Percentiles rank a stretch among this genome's conserved stretches.
These are phyloP conservation scores for Ambrosia artemisiifolia DNA, from an alignment of 129 eudicot genomes.

Conservation along the genomic window DNA sequence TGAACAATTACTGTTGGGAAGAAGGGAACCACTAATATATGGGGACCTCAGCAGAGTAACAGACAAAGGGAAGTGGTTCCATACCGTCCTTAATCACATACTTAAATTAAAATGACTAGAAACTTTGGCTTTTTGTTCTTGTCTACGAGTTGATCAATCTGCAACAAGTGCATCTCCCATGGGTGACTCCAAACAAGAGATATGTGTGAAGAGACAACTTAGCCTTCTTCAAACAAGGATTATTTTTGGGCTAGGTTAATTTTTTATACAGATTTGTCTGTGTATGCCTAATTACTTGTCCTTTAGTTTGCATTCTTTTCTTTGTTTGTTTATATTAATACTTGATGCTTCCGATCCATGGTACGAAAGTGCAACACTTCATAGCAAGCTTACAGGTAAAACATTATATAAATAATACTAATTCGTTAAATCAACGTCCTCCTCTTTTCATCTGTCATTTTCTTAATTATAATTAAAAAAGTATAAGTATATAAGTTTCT, in stretches of 20 bases:
- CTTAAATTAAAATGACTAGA: background rate
- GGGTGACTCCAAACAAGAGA: slow-evolving; percentile 21
- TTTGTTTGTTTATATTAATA: slow-evolving; percentile 19
- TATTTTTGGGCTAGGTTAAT: background rate
- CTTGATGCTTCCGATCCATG: background rate
- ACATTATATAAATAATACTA: no score
- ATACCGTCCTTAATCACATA: background rate
- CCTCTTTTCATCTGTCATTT: no score
- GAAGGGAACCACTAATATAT: slow-evolving; percentile 17
- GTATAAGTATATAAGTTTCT: no score
- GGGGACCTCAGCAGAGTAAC: background rate
- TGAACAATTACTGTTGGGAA: background rate
- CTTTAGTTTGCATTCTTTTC: slow-evolving; percentile 13
- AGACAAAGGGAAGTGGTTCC: background rate
- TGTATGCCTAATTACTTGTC: slow-evolving; percentile 25
- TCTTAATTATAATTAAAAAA: no score
- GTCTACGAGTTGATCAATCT: background rate
- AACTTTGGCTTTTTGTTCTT: background rate
- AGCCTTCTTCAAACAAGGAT: slow-evolving; percentile 7
- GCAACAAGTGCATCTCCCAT: background rate
- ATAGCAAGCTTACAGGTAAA: no score
- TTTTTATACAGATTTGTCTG: background rate
- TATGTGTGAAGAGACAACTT: slow-evolving; percentile 22
- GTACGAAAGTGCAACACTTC: no score
- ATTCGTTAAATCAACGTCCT: no score